A percentile compares a stretch with the other conserved stretches of the same genome.
These are phyloP conservation scores for Nakaseomyces delphensis DNA, from an alignment of 1,139 yeast species.

Conservation along the genomic window DNA sequence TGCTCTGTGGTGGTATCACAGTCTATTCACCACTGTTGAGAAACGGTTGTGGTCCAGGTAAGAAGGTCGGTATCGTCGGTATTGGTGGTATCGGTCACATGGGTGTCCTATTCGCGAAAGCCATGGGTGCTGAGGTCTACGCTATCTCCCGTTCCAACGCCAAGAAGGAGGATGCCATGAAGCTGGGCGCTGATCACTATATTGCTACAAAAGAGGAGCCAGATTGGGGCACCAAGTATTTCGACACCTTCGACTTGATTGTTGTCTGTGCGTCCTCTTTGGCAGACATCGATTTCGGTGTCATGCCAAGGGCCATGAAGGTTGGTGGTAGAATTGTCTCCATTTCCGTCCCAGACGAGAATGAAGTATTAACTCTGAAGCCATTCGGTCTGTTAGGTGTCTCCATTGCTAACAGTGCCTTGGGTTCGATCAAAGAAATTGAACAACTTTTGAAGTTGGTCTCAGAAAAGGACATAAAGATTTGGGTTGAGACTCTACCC, in stretches of 20 bases:
- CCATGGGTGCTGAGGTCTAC: constrained; percentile 48
- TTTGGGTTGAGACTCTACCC: constrained; percentile 53
- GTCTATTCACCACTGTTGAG: constrained; percentile 45
- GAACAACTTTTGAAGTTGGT: constrained; percentile 46
- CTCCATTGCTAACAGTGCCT: constrained; percentile 39
- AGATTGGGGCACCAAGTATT: constrained; percentile 33
- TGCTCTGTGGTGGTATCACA: constrained; percentile 47
- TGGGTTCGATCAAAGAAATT: constrained; percentile 48
- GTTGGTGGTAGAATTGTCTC: constrained; percentile 43
- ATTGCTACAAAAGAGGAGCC: constrained; percentile 39
- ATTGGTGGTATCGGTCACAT: constrained; percentile 56
- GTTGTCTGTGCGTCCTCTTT: constrained; percentile 45
- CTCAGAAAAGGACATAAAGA: constrained; percentile 41
- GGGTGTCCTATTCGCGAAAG: constrained; percentile 48
- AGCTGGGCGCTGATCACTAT: constrained; percentile 45
- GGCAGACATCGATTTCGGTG: constrained; percentile 33
- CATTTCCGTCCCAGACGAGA: constrained; percentile 44
- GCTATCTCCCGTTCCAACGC: constrained; percentile 44
- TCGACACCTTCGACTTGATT: constrained; percentile 37
- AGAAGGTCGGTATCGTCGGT: constrained; percentile 48
- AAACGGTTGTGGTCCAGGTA: constrained; percentile 36
- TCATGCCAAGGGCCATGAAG: constrained; percentile 32
- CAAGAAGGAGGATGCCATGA: constrained; percentile 42
- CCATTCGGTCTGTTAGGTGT: constrained; percentile 42
- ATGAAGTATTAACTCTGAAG: constrained; percentile 35